These are phyloP conservation scores for Debaryomycetaceae sp. DNA, from an alignment of 1,139 yeast genomes.

Conservation along the genomic window DNA sequence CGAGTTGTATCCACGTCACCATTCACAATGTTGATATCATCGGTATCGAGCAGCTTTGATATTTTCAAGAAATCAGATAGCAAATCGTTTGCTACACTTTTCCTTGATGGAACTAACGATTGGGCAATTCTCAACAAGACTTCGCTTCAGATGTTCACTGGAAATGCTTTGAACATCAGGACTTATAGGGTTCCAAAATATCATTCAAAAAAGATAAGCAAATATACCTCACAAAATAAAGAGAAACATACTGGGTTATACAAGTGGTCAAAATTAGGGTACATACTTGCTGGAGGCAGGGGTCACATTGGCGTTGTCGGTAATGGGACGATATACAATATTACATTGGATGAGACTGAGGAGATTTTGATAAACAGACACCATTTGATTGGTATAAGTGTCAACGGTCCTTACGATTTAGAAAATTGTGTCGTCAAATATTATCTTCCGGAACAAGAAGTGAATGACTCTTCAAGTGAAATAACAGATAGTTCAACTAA, in stretches of 20 bases:
- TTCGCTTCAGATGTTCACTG: constrained; percentile 50
- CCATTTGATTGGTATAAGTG: constrained; percentile 50
- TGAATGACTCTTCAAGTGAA: not conserved
- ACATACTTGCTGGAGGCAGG: constrained; percentile 51
- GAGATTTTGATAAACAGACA: constrained; percentile 46
- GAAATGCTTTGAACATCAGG: constrained; percentile 43
- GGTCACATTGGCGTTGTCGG: constrained; percentile 60
- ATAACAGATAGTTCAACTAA: not conserved
- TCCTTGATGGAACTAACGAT: constrained; percentile 55
- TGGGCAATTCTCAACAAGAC: constrained; percentile 55
- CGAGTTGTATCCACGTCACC: constrained; percentile 48
- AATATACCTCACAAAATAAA: constrained; percentile 16
- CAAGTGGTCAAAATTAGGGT: constrained; percentile 35
- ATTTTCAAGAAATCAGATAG: constrained; percentile 15
- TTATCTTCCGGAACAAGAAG: constrained; percentile 10
- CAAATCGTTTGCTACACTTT: constrained; percentile 40
- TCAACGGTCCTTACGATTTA: constrained; percentile 48
- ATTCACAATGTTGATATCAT: constrained; percentile 36
- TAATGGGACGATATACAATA: constrained; percentile 51
- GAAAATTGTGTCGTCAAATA: constrained; percentile 33
- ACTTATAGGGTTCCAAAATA: constrained; percentile 37
- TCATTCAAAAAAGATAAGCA: constrained; percentile 34
- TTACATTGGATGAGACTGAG: constrained; percentile 45
- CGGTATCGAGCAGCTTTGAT: constrained; percentile 15
- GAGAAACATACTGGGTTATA: constrained; percentile 35